These are phyloP conservation scores for Salix arbutifolia DNA, from an alignment of 345 rosid species.

Conservation along the genomic window DNA sequence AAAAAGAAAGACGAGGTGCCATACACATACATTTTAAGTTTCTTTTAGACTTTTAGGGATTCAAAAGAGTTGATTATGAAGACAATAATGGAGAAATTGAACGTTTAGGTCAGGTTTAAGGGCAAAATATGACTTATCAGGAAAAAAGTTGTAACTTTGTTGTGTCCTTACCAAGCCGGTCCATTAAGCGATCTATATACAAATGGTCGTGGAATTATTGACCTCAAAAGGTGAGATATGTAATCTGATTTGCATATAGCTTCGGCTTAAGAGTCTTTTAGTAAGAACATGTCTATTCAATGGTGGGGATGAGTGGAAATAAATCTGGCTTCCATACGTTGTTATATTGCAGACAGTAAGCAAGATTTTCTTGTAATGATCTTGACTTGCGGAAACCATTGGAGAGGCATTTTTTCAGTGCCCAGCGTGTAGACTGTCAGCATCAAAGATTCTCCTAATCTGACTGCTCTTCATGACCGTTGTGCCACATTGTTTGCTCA, in stretches of 20 bases:
- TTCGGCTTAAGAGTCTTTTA: not conserved
- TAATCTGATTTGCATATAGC: not conserved
- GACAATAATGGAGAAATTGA: not conserved
- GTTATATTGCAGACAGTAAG: conserved; percentile 49
- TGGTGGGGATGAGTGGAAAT: not conserved
- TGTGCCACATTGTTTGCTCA: conserved; percentile 62
- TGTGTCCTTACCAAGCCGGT: not conserved
- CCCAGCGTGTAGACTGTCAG: conserved; percentile 62
- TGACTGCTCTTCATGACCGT: conserved; percentile 46
- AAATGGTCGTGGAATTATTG: not conserved
- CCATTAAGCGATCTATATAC: not conserved
- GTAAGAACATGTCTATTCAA: not conserved
- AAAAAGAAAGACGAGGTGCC: not conserved
- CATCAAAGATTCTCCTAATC: conserved; percentile 51
- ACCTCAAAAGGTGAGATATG: not conserved
- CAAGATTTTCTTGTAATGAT: conserved; percentile 64
- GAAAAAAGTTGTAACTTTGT: not conserved
- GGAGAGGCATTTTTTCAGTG: conserved; percentile 64
- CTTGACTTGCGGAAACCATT: conserved; percentile 93
- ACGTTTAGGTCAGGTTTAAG: not conserved
- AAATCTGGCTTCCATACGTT: not conserved
- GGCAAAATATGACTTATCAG: not conserved
- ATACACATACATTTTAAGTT: not conserved
- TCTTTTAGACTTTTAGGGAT: not conserved
- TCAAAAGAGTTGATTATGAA: too few relatives aligned